Percentiles rank a stretch among this genome's conserved stretches.
Conservation (phyloP, 2,329 filamentous ascomycete genomes). For the Claviceps africana region DNA sequence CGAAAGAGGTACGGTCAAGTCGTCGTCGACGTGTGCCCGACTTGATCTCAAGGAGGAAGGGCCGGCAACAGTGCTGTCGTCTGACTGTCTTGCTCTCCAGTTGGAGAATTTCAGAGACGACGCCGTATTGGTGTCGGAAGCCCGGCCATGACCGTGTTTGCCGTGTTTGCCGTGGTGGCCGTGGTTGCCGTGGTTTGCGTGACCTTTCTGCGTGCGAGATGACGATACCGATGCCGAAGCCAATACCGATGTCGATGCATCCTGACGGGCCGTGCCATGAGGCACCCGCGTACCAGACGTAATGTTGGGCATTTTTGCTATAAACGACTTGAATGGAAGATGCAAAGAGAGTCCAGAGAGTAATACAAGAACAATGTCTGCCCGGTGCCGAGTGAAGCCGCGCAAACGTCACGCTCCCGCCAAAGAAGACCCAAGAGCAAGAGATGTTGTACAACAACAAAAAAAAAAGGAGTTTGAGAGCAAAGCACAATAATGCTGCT, state of each 20-base stretch:
- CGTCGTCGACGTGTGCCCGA: background rate
- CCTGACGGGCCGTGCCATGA: background rate
- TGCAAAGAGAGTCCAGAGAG: background rate
- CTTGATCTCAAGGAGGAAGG: background rate
- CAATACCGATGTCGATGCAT: background rate
- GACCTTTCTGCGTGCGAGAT: background rate
- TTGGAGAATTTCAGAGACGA: conserved; percentile 4
- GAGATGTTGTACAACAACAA: too few species aligned
- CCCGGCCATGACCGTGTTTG: too few species aligned
- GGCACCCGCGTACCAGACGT: too few species aligned
- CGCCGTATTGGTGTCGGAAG: background rate
- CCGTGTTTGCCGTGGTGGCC: too few species aligned
- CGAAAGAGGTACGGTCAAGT: background rate
- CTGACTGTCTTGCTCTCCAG: conserved; percentile 3
- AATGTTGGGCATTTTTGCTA: too few species aligned
- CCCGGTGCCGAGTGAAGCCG: background rate
- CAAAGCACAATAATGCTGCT: too few species aligned
- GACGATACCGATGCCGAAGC: too few species aligned
- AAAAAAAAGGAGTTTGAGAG: too few species aligned
- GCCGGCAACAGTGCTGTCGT: background rate
- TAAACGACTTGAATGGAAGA: background rate
- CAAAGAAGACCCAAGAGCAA: too few species aligned
- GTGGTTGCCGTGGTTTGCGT: background rate
- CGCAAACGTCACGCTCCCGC: too few species aligned
- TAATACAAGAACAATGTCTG: background rate